Conservation (phyloP, 2,329 filamentous ascomycete species). For the Cryoendolithus antarcticus region DNA sequence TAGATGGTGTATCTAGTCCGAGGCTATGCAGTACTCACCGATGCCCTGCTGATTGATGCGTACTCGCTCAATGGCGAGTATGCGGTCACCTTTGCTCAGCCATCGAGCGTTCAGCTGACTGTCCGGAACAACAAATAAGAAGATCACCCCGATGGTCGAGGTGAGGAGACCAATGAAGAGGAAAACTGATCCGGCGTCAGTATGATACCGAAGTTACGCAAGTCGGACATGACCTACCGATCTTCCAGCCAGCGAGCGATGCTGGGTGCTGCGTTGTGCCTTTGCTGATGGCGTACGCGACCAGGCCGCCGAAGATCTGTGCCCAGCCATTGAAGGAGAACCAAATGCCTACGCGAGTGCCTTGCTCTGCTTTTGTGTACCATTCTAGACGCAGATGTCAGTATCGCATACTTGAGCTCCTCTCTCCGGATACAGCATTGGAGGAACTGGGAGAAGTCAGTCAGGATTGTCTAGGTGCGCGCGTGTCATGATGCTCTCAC, state of each 20-base stretch:
- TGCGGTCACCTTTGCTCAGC: slow-evolving; percentile 53
- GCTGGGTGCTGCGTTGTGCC: slow-evolving; percentile 44
- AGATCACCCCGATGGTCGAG: slow-evolving; percentile 27
- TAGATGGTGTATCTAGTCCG: too few relatives aligned
- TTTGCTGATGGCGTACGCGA: slow-evolving; percentile 52
- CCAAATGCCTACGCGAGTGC: slow-evolving; percentile 51
- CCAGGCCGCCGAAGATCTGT: slow-evolving; percentile 49
- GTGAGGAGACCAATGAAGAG: slow-evolving; percentile 34
- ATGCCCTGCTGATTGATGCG: slow-evolving; percentile 65
- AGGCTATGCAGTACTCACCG: too few relatives aligned
- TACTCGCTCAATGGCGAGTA: slow-evolving; percentile 58
- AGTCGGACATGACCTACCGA: too few relatives aligned
- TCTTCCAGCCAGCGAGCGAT: slow-evolving; percentile 47
- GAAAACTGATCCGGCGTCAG: too few relatives aligned
- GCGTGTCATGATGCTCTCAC: too few relatives aligned
- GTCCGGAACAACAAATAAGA: slow-evolving; percentile 41
- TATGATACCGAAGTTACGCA: too few relatives aligned
- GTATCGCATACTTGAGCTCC: too few relatives aligned
- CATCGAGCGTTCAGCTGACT: slow-evolving; percentile 49
- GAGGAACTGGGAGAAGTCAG: too few relatives aligned
- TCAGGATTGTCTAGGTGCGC: too few relatives aligned
- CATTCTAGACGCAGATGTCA: too few relatives aligned
- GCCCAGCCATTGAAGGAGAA: slow-evolving; percentile 55
- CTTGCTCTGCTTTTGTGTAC: slow-evolving; percentile 61
- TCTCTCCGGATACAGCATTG: too few relatives aligned